These are phyloP conservation scores for Pichia californica DNA, from an alignment of 805 yeast genomes.

Conservation along the genomic window DNA sequence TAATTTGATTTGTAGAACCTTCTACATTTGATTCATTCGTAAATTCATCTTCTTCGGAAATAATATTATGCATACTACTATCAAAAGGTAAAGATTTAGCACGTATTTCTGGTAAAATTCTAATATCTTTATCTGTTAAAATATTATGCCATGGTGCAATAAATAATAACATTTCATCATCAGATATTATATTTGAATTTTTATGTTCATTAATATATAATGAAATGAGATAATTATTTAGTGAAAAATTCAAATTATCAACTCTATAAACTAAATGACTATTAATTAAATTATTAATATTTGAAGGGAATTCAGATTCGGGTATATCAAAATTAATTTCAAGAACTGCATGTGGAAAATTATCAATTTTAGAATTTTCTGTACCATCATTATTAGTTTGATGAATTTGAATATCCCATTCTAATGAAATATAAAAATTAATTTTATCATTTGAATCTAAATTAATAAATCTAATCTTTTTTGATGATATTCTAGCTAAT, in stretches of 20 bases:
- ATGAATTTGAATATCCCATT: constrained; percentile 20
- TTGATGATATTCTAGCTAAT: constrained; percentile 20
- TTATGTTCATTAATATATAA: constrained; percentile 17
- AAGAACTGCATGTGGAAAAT: constrained; percentile 45
- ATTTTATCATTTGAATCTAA: constrained; percentile 16
- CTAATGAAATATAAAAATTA: constrained; percentile 28
- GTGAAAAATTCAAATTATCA: constrained; percentile 29
- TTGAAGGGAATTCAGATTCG: constrained; percentile 27
- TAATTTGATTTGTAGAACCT: background rate
- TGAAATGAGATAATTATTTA: constrained; percentile 27
- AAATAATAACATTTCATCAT: constrained; percentile 20
- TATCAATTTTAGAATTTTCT: constrained; percentile 2
- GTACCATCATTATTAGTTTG: constrained; percentile 5
- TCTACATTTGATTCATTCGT: background rate
- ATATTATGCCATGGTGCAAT: constrained; percentile 30
- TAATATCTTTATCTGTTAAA: constrained; percentile 31
- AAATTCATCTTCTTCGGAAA: background rate
- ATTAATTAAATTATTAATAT: constrained; percentile 33
- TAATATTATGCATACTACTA: background rate
- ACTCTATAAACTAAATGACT: constrained; percentile 46
- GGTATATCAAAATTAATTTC: constrained; percentile 41
- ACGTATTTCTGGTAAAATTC: constrained; percentile 35
- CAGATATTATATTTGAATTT: constrained; percentile 10
- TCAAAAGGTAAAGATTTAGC: constrained; percentile 4
- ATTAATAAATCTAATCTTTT: constrained; percentile 25